These are phyloP conservation scores for Fusarium pseudocircinatum DNA, from an alignment of 2,329 filamentous ascomycete genomes.

Conservation along the genomic window DNA sequence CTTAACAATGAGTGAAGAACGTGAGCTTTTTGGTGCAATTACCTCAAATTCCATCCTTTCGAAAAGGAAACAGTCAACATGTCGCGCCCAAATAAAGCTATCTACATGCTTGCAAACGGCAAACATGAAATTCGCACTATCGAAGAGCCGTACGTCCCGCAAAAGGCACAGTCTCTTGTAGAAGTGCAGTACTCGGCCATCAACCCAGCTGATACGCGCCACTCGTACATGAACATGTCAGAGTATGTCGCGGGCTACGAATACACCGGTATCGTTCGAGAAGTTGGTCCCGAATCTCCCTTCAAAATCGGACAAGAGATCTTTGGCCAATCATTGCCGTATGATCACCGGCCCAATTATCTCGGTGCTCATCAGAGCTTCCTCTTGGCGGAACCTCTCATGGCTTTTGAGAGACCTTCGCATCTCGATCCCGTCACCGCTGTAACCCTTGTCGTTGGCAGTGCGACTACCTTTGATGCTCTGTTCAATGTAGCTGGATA, in stretches of 20 bases:
- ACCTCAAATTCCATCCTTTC: not conserved
- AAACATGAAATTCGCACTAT: not conserved
- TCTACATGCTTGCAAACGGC: not conserved
- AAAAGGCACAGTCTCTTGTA: constrained; percentile 2
- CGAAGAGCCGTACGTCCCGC: not conserved
- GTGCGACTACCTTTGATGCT: not conserved
- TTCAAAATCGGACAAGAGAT: constrained; percentile 9
- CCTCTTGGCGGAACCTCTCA: constrained; percentile 10
- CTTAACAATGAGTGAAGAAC: accelerated
- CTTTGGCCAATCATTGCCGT: constrained; percentile 11
- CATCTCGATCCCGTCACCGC: constrained; percentile 7
- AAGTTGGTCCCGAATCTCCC: not conserved
- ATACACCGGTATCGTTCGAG: constrained; percentile 1
- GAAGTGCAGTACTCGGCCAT: constrained; percentile 28
- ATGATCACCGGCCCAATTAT: constrained; percentile 4
- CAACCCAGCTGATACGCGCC: constrained; percentile 26
- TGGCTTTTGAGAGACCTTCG: not conserved
- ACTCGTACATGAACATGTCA: constrained; percentile 8
- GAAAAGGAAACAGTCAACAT: not conserved
- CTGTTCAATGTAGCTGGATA: not conserved
- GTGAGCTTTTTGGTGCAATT: accelerated
- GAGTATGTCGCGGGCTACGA: constrained; percentile 20
- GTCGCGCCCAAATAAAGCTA: constrained; percentile 7
- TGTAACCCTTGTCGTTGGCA: not conserved
- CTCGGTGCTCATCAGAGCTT: constrained; percentile 24